These are phyloP conservation scores for Serendipita indica DNA, from an alignment of 768 basidiomycete species.

Conservation along the genomic window DNA sequence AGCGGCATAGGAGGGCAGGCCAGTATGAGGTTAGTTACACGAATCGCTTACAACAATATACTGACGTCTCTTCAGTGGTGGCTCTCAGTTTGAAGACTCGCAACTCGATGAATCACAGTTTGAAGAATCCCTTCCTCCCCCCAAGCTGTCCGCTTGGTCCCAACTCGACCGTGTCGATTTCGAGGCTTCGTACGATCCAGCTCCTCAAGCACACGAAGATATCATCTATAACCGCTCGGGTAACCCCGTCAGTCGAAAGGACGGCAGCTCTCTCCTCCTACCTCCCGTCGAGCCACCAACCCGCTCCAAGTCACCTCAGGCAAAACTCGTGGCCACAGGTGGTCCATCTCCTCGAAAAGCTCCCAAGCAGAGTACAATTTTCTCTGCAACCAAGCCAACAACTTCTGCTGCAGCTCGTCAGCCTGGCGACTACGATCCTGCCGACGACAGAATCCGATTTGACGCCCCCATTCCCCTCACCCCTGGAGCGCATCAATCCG, in stretches of 20 bases:
- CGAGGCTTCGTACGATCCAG: not conserved
- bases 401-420: not conserved
- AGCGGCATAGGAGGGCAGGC: conserved; percentile 4
- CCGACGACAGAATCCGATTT: not conserved
- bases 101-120: not conserved
- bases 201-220: not conserved
- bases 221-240: not conserved
- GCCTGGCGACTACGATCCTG: not conserved
- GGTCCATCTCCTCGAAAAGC: not conserved
- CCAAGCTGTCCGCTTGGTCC: too few relatives aligned
- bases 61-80: not conserved
- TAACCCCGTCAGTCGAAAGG: not conserved
- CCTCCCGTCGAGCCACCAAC: not conserved
- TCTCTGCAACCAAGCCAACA: too few relatives aligned
- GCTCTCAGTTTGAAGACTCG: not conserved
- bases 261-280: not conserved
- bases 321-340: not conserved
- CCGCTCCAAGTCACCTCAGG: not conserved
- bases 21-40: not conserved
- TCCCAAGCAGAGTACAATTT: not conserved
- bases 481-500: not conserved
- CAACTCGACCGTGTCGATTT: not conserved
- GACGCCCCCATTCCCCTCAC: not conserved
- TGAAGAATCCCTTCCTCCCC: not conserved
- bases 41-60: not conserved